Evolutionary conservation across 2,329 filamentous ascomycete genomes (phyloP), one percentile per base, ranked within the genome.

Genomic region (Xylaria sp.): DNA sequence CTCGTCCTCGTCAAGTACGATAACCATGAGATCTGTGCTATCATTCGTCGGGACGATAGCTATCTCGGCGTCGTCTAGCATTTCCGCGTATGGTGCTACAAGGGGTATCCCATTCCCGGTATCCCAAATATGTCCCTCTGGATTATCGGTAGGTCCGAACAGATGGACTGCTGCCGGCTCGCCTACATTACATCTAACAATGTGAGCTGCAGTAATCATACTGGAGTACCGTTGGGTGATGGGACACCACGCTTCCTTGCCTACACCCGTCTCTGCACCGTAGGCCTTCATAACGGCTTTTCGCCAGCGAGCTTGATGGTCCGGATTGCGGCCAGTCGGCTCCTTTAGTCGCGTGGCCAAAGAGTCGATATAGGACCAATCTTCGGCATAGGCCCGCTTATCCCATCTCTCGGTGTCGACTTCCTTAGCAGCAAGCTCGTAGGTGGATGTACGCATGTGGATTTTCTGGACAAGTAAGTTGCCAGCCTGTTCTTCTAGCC

Each of bases 181-280:
- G 8, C 41, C 33, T 12, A 62, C 58, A 52, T 62, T 52, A 52
- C 52, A 43, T 51, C 64, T 58, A 52, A 67, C 57, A 57, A 66
- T 62, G 28, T 66, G 57, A 12, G 57, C 51, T 7, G 39, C 39
- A 43, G 39, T 43, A 15, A 43, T 18, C 39, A 41, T 43, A 18
- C 5, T 43, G 39, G 39, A 43, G 13, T 57, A 66, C 8, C 18
- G 3, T 25, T 48, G 36, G 12, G 4, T 52, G 7, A 66, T 61
- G 2, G 56, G 56, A 8, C 63, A 66, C 63, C 63, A 64, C 10
- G 10, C 41, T 36, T 10, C 7, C 15, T 36, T 36, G 5, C 31
- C 56, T 36, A 49, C 15, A 13, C 31, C 12, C 8, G 49, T 49
- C 12, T 64, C 43, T 39, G 10, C 52, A 25, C 41, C 52, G 41